Base-by-base conservation (phyloP, 257 asterid species). In the Paraleonurus japonicus region DNA sequence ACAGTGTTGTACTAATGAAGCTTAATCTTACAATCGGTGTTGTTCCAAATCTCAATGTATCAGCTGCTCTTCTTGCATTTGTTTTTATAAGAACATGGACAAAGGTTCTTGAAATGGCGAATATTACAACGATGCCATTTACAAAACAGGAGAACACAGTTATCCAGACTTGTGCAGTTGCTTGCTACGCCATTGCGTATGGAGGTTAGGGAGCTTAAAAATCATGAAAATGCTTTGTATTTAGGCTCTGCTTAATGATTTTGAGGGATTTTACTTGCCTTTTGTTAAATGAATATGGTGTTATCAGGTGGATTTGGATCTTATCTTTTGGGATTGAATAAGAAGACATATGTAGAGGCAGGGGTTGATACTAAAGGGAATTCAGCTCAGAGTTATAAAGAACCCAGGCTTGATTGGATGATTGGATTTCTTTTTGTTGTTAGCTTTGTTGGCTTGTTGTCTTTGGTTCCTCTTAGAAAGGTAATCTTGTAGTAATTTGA, bases 11-110 rank as follows among this genome's bases (percentile, higher is more conserved):
- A 12, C 90, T 84, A 33, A 86, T 81, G 94, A 92, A 92, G 84
- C 87, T 92, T 12, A 82, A 83, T 69, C 95, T 92, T 33, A 72
- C 96, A 20, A 90, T 92, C 0, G 98, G 98, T 28, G 87, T 92
- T 24, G 88, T 88, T 35, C 98, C 98, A 1, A 92, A 90, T 69
- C 92, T 92, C 54, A 90, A 88, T 66, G 96, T 92, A 59, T 92
- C 98, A n/a, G 98, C 96, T 61, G 96, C 96, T 28, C 88, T 92
- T 70, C 87, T 92, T 74, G 98, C 96, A 17, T 90, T 81, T 22
- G 85, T 92, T 57, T 80, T 88, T 16, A 82, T 90, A 13, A 76
- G 79, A 70, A 59, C 90, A 43, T 92, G 98, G 98, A 90, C 90
- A 2, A 88, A 88, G 69, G 17, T 90, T 47, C 88, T 92, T 51